phyloP scores from a whole-genome alignment of 441 rosid genomes.

The Croton setiger region DNA sequence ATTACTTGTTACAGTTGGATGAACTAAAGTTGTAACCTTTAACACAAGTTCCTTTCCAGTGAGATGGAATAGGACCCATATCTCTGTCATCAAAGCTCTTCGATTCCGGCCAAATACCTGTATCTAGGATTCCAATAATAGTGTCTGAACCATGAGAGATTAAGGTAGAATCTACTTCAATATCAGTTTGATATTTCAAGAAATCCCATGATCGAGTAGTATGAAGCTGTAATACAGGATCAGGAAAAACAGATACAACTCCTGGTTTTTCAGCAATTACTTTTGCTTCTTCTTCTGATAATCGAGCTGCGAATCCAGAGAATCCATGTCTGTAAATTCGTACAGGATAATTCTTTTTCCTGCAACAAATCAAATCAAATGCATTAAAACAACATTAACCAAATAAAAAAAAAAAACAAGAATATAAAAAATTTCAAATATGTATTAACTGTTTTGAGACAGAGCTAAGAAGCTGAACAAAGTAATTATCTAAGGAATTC shows the following conservation, averaged over 20 bases:
- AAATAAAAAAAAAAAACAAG: neutral
- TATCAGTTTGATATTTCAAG: slow-evolving; percentile 53
- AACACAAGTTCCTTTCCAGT: slow-evolving; percentile 49
- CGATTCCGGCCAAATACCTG: slow-evolving; percentile 53
- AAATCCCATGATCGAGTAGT: slow-evolving; percentile 97
- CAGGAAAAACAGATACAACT: slow-evolving; percentile 80
- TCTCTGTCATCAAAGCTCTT: slow-evolving; percentile 40
- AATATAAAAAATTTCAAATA: neutral
- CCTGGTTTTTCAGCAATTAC: slow-evolving; percentile 49
- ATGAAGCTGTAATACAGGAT: slow-evolving; percentile 58
- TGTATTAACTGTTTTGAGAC: slow-evolving; percentile 37
- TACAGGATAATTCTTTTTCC: slow-evolving; percentile 47
- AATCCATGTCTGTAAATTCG: slow-evolving; percentile 59
- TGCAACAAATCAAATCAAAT: neutral
- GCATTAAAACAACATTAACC: neutral
- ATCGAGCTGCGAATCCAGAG: slow-evolving; percentile 76
- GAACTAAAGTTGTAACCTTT: slow-evolving; percentile 25
- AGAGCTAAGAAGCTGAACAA: slow-evolving; percentile 49
- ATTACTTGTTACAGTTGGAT: slow-evolving; percentile 34
- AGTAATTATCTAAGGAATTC: slow-evolving; percentile 24
- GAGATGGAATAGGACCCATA: slow-evolving; percentile 35
- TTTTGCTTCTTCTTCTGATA: slow-evolving; percentile 62
- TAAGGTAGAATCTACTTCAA: slow-evolving; percentile 41
- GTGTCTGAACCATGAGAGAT: slow-evolving; percentile 15
- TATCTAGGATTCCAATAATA: slow-evolving; percentile 26